These are phyloP conservation scores for Cordia subcordata DNA, from an alignment of 257 asterid species.

Conservation along the genomic window DNA sequence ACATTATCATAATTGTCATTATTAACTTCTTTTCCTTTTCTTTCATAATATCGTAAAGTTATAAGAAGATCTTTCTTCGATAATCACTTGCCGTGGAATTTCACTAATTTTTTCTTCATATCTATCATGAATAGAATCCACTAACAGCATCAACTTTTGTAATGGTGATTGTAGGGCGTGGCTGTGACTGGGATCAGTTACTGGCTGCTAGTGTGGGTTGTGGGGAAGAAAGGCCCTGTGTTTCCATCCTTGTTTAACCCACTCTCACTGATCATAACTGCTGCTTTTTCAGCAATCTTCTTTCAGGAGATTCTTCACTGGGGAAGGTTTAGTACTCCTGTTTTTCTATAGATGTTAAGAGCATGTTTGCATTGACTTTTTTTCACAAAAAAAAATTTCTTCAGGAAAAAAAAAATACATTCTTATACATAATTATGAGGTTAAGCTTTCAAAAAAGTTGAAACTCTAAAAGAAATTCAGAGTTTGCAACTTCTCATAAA, in stretches of 20 bases:
- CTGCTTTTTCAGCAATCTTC: constrained; percentile 40
- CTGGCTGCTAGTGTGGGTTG: constrained; percentile 48
- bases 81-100: not conserved
- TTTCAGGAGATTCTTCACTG: constrained; percentile 50
- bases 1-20: too few relatives aligned
- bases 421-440: too few relatives aligned
- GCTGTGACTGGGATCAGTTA: constrained; percentile 39
- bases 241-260: constrained; percentile 46
- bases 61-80: too few relatives aligned
- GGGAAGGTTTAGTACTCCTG: constrained; percentile 39
- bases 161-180: constrained; percentile 38
- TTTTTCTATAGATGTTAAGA: not conserved
- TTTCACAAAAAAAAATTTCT: too few relatives aligned
- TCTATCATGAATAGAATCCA: not conserved
- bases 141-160: too few relatives aligned
- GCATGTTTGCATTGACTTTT: too few relatives aligned
- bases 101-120: not conserved
- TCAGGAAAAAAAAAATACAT: too few relatives aligned
- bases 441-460: too few relatives aligned
- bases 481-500: too few relatives aligned
- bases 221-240: constrained; percentile 57
- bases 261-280: constrained; percentile 41
- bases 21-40: too few relatives aligned
- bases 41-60: too few relatives aligned
- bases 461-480: too few relatives aligned